Percentiles rank a stretch among this genome's conserved stretches.
Evolutionary conservation across 495 filamentous ascomycete genomes (phyloP).

Genomic region (Podospora conica): DNA sequence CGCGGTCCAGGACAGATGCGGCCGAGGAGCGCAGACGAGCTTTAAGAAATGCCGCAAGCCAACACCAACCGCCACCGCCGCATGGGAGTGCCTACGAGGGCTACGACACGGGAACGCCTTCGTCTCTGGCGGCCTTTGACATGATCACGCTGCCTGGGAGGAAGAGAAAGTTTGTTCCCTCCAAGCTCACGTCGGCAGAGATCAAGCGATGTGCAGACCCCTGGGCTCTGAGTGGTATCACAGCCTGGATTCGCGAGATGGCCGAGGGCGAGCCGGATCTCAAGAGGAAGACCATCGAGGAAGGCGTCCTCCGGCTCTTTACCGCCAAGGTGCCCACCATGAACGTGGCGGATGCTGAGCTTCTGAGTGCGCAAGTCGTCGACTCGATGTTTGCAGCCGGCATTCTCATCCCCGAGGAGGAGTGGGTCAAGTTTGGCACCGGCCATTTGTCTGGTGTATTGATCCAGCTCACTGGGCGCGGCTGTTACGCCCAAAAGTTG

Average conservation of each 20-base stretch:
- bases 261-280: constrained; percentile 80
- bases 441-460: constrained; percentile 78
- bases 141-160: constrained; percentile 65
- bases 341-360: constrained; percentile 96
- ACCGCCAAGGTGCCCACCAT: constrained; percentile 96
- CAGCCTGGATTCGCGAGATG: constrained; percentile 80
- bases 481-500: constrained; percentile 80
- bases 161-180: constrained; percentile 74
- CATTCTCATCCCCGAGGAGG: constrained; percentile 80
- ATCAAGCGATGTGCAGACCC: constrained; percentile 83
- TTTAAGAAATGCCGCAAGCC: constrained; percentile 49
- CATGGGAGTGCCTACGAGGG: constrained; percentile 42
- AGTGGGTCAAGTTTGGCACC: constrained; percentile 90
- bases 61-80: constrained; percentile 44
- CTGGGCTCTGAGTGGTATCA: constrained; percentile 88
- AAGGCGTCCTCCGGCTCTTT: constrained; percentile 84
- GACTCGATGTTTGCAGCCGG: constrained; percentile 73
- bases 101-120: constrained; percentile 45
- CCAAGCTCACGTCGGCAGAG: constrained; percentile 78
- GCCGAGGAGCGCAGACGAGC: constrained; percentile 54
- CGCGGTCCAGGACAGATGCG: constrained; percentile 92
- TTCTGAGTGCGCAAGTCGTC: constrained; percentile 72
- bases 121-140: constrained; percentile 55
- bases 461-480: constrained; percentile 86
- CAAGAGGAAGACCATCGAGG: constrained; percentile 70